Percentiles rank a stretch among this genome's conserved stretches.
These are phyloP conservation scores for Claviceps pazoutovae DNA, from an alignment of 2,329 filamentous ascomycete species.

Conservation along the genomic window DNA sequence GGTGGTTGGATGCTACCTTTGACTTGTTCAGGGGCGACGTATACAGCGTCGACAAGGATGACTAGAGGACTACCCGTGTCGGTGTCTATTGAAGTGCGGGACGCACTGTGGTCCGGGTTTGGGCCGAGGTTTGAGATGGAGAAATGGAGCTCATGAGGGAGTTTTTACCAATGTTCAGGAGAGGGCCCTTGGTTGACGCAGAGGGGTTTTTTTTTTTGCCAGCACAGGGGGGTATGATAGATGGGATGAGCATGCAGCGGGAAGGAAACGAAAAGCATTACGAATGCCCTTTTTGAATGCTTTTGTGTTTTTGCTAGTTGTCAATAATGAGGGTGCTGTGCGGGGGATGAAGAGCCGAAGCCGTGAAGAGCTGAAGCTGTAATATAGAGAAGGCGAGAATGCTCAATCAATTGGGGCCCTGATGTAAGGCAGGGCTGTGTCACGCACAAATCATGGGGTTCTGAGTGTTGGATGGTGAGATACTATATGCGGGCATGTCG, in stretches of 20 bases:
- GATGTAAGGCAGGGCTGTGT: no score
- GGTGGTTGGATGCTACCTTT: constrained; percentile 46
- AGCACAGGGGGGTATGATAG: not conserved
- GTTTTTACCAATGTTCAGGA: not conserved
- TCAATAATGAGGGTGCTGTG: no score
- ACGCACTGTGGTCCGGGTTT: not conserved
- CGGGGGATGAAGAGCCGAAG: no score
- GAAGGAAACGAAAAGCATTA: not conserved
- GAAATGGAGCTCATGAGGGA: not conserved
- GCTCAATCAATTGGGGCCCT: no score
- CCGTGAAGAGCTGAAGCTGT: no score
- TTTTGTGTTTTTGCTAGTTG: not conserved
- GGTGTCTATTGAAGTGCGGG: not conserved
- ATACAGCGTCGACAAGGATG: constrained; percentile 43
- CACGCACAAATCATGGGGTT: no score
- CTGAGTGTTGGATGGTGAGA: no score
- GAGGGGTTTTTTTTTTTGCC: no score
- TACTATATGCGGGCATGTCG: no score
- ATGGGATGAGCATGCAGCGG: not conserved
- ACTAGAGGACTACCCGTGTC: constrained; percentile 20
- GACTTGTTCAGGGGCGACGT: constrained; percentile 46
- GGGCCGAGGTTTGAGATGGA: not conserved
- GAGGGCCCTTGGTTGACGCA: not conserved
- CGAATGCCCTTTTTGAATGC: not conserved
- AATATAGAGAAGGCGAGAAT: no score